Percentiles rank a stretch among this genome's conserved stretches.
phyloP scores from a whole-genome alignment of 768 basidiomycete genomes.

The Amanita exitialis region DNA sequence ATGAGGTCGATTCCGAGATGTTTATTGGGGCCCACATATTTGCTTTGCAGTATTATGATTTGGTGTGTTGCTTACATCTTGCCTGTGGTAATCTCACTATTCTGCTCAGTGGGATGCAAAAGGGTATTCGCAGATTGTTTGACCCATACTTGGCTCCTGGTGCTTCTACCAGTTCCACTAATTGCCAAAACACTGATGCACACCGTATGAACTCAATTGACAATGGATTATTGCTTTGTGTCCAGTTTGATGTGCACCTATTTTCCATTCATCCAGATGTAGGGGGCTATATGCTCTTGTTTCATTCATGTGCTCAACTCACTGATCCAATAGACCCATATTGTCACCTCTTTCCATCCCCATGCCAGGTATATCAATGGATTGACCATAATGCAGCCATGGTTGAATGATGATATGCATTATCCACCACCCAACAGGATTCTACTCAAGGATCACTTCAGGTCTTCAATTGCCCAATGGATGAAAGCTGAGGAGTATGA shows the following conservation, averaged over 20 bases:
- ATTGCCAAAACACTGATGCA: conserved; percentile 1
- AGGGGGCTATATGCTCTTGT: neutral
- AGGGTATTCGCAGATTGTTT: conserved; percentile 1
- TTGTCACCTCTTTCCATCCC: conserved; percentile 7
- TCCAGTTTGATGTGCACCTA: neutral
- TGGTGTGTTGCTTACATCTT: conserved; percentile 5
- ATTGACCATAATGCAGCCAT: conserved; percentile 6
- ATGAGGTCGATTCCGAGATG: conserved; percentile 5
- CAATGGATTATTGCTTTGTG: conserved; percentile 1
- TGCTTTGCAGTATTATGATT: conserved; percentile 6
- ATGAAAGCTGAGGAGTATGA: conserved; percentile 4
- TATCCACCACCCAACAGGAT: conserved; percentile 3
- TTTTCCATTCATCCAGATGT: conserved; percentile 8
- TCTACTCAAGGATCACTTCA: conserved; percentile 6
- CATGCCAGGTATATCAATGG: conserved; percentile 7
- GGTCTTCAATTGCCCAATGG: conserved; percentile 6
- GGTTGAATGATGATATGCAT: neutral
- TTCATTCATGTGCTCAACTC: neutral
- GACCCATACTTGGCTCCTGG: conserved; percentile 6
- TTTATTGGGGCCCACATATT: conserved; percentile 6
- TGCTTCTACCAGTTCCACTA: neutral
- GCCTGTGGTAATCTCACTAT: neutral
- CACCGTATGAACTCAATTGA: conserved; percentile 6
- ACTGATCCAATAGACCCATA: conserved; percentile 5
- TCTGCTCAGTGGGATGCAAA: conserved; percentile 6